Evolutionary conservation across 306 rosid species (phyloP).

Genomic region (Quercus wislizeni): DNA sequence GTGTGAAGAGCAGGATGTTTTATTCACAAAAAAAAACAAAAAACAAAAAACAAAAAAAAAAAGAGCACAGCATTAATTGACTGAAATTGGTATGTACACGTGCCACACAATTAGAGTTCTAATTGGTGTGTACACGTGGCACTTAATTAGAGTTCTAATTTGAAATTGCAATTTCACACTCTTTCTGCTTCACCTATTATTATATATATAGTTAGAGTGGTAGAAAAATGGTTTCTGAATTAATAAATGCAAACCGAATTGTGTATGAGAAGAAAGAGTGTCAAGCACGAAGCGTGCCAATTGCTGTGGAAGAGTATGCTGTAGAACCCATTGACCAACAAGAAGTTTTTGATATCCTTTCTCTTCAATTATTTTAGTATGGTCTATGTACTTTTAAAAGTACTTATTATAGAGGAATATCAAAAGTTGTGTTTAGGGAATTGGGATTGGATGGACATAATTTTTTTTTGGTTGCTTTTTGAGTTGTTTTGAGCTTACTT

Average conservation of each 20-base stretch:
- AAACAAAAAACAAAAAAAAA: no score
- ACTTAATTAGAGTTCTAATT: no score
- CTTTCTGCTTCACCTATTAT: no score
- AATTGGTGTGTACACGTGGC: no score
- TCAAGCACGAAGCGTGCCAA: slow-evolving; percentile 50
- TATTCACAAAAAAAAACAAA: no score
- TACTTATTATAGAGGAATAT: background rate
- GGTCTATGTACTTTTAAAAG: background rate
- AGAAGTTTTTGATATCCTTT: slow-evolving; percentile 93
- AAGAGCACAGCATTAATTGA: no score
- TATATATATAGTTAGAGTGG: background rate
- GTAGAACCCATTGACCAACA: slow-evolving; percentile 72
- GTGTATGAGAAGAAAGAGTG: slow-evolving; percentile 85
- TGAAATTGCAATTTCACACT: no score
- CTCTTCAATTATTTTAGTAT: background rate
- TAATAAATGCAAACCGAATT: slow-evolving; percentile 83
- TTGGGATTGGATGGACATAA: background rate
- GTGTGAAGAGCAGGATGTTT: no score
- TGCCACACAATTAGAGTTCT: no score
- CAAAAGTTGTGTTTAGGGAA: background rate
- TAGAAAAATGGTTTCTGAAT: slow-evolving; percentile 56
- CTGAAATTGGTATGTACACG: no score
- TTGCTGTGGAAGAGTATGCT: slow-evolving; percentile 36
- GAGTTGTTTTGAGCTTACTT: background rate
- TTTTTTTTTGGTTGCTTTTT: background rate